Evolutionary conservation across 2,329 filamentous ascomycete species (phyloP).

Genomic region (Colletotrichum magnum): DNA sequence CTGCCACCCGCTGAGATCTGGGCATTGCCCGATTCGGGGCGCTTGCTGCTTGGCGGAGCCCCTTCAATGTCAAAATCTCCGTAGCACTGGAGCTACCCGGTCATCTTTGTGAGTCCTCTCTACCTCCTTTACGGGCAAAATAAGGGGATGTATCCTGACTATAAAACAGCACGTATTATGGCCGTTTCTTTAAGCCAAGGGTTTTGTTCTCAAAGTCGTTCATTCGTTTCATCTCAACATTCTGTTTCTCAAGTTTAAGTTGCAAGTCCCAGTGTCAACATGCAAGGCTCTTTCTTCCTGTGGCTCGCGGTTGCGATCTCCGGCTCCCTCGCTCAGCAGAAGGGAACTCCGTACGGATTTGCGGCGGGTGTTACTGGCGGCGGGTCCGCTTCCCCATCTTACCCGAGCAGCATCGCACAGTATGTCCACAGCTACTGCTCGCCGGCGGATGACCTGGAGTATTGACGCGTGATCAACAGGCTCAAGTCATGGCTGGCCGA

Average conservation of each 20-base stretch:
- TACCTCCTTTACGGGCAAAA: neutral
- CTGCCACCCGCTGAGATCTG: neutral
- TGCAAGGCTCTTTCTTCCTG: constrained; percentile 1
- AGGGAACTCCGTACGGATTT: constrained; percentile 22
- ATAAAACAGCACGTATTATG: neutral
- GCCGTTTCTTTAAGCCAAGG: neutral
- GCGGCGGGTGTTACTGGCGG: constrained; percentile 26
- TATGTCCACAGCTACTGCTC: neutral
- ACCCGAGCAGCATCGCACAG: constrained; percentile 5
- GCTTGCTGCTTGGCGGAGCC: neutral
- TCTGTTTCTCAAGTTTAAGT: neutral
- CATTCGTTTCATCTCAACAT: no score
- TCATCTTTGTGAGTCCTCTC: neutral
- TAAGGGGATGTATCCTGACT: neutral
- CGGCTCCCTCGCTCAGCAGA: constrained; percentile 13
- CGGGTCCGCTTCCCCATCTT: constrained; percentile 16
- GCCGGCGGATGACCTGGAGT: no score
- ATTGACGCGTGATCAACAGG: neutral
- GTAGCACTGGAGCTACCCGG: neutral
- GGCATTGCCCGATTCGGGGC: neutral
- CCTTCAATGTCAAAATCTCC: constrained; percentile 2
- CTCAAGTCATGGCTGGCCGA: constrained; percentile 48
- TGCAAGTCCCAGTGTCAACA: neutral
- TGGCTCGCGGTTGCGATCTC: constrained; percentile 1
- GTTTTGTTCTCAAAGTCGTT: no score